phyloP scores from a whole-genome alignment of 2,329 filamentous ascomycete genomes.

The Mariannaea elegans region DNA sequence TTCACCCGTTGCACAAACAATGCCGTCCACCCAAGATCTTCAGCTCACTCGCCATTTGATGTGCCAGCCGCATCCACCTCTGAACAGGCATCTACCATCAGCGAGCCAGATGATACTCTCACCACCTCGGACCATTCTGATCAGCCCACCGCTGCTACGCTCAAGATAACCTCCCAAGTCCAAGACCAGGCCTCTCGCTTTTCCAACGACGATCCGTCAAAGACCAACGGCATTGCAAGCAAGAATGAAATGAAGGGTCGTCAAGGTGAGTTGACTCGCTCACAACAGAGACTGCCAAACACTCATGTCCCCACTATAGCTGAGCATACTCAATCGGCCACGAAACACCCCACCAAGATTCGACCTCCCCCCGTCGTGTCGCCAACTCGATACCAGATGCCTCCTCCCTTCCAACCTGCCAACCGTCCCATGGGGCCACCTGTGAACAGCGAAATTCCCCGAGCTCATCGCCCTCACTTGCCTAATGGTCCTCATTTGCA shows the following conservation, averaged over 20 bases:
- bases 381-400: conserved; percentile 53
- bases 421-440: conserved; percentile 41
- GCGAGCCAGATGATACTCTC: conserved; percentile 25
- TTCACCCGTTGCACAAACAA: background rate
- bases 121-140: conserved; percentile 29
- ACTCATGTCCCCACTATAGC: conserved; percentile 23
- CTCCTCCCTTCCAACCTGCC: conserved; percentile 52
- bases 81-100: conserved; percentile 25
- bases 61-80: conserved; percentile 26
- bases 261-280: conserved; percentile 25
- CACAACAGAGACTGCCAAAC: conserved; percentile 1
- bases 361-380: conserved; percentile 45
- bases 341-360: conserved; percentile 31
- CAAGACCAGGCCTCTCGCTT: conserved; percentile 19
- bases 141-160: conserved; percentile 34
- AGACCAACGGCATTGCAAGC: conserved; percentile 26
- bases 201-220: conserved; percentile 17
- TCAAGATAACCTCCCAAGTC: conserved; percentile 20
- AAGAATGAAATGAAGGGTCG: conserved; percentile 28
- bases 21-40: background rate
- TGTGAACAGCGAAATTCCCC: conserved; percentile 46
- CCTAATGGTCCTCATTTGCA: conserved; percentile 53
- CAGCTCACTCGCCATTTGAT: conserved; percentile 25
- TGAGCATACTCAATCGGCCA: conserved; percentile 24
- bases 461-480: conserved; percentile 44